These are phyloP conservation scores for Pichia sp. DNA, from an alignment of 1,139 yeast genomes.

Conservation along the genomic window DNA sequence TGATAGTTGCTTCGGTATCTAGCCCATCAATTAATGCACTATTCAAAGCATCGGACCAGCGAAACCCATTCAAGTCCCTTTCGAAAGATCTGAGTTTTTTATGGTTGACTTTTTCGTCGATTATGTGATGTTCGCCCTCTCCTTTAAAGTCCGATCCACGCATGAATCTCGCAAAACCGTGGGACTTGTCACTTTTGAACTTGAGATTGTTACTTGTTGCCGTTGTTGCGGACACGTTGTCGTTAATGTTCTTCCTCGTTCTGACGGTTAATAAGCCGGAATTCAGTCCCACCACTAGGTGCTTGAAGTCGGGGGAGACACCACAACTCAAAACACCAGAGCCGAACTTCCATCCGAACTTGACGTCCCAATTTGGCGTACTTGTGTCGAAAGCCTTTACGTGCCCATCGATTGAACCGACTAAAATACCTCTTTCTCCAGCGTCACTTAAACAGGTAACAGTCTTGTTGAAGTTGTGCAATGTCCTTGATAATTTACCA, in stretches of 20 bases:
- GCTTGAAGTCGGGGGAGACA: constrained; percentile 84
- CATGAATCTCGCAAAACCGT: constrained; percentile 67
- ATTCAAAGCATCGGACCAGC: constrained; percentile 91
- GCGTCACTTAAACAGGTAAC: constrained; percentile 78
- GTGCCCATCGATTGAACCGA: constrained; percentile 95
- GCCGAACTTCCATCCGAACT: constrained; percentile 96
- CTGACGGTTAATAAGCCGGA: constrained; percentile 86
- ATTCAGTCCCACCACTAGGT: constrained; percentile 86
- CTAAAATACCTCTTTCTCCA: constrained; percentile 70
- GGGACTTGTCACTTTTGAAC: constrained; percentile 36
- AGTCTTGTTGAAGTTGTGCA: constrained; percentile 85
- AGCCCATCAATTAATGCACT: constrained; percentile 75
- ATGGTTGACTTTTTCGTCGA: constrained; percentile 45
- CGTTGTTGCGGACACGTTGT: constrained; percentile 27
- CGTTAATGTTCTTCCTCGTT: constrained; percentile 58
- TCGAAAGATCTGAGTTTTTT: constrained; percentile 78
- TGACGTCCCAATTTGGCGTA: constrained; percentile 75
- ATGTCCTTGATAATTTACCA: constrained; percentile 57
- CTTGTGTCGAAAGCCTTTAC: constrained; percentile 87
- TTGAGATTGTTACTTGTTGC: constrained; percentile 35
- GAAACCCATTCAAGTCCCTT: constrained; percentile 75
- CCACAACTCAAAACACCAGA: constrained; percentile 89
- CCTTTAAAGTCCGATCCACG: constrained; percentile 90
- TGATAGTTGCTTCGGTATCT: constrained; percentile 71
- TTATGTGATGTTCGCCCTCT: constrained; percentile 73